Conservation (phyloP, 192 early-diverging fungal genomes). For the Diversispora eburnea region DNA sequence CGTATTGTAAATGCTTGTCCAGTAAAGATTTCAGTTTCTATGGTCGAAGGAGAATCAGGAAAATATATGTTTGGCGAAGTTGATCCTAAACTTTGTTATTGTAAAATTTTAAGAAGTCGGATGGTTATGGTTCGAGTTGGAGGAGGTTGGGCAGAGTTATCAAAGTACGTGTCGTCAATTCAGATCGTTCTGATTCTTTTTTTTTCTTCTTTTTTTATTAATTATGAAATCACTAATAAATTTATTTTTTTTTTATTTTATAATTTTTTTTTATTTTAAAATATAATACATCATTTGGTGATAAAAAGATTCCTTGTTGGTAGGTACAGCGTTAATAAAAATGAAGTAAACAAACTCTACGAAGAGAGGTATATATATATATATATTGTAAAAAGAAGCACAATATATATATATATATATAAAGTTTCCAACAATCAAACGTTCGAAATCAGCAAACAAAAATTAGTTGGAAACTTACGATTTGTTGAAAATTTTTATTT, state of each 20-base stretch:
- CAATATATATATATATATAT: constrained; percentile 1
- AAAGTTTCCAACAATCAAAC: not conserved
- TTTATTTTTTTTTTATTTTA: constrained; percentile 8
- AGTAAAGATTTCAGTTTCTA: constrained; percentile 46
- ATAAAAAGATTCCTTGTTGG: constrained; percentile 30
- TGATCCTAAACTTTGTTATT: constrained; percentile 61
- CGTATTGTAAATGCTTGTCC: constrained; percentile 59
- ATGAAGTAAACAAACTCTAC: constrained; percentile 1
- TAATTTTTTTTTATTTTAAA: constrained; percentile 3
- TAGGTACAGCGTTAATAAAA: constrained; percentile 23
- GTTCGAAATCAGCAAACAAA: not conserved
- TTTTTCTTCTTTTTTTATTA: not conserved
- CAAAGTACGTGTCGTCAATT: constrained; percentile 41
- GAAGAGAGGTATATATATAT: not conserved
- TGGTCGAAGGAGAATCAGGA: constrained; percentile 55
- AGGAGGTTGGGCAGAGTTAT: constrained; percentile 61
- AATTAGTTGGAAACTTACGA: constrained; percentile 16
- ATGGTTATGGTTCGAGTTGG: constrained; percentile 70
- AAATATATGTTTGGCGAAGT: constrained; percentile 64
- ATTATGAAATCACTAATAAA: not conserved
- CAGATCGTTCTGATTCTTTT: not conserved
- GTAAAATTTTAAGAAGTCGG: constrained; percentile 56
- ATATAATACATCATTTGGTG: not conserved
- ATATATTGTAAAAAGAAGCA: not conserved
- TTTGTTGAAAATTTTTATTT: constrained; percentile 16